Conservation (phyloP, 106 monocot species). For the Acorus gramineus region DNA sequence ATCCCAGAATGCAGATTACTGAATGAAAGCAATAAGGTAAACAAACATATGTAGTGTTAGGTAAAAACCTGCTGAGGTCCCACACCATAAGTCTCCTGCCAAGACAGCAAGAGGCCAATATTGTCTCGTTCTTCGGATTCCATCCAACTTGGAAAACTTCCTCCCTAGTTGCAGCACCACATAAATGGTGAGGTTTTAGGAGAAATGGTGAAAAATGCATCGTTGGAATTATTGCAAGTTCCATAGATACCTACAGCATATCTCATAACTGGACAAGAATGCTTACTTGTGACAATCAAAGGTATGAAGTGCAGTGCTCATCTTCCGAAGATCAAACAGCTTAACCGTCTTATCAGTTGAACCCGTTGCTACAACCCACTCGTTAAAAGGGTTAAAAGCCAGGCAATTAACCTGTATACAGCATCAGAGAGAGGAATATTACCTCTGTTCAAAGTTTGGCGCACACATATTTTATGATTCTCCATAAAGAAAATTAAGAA, state of each 20-base stretch:
- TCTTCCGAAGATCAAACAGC: constrained; percentile 91
- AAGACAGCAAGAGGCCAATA: constrained; percentile 90
- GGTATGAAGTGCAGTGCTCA: constrained; percentile 60
- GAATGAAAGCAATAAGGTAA: background rate
- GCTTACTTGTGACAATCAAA: constrained; percentile 88
- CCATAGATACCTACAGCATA: no score
- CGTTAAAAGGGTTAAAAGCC: constrained; percentile 97
- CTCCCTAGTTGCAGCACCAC: constrained; percentile 39
- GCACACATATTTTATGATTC: no score
- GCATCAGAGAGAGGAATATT: background rate
- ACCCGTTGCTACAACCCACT: constrained; percentile 98
- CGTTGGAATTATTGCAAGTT: no score
- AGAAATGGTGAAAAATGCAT: no score
- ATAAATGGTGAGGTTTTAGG: constrained; percentile 1
- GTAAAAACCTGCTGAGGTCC: constrained; percentile 92
- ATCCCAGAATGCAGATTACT: no score
- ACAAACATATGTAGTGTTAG: background rate
- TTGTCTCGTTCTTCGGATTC: constrained; percentile 97
- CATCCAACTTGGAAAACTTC: constrained; percentile 99
- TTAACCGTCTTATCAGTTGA: constrained; percentile 99
- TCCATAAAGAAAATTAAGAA: no score
- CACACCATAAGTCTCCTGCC: constrained; percentile 98
- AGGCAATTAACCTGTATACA: constrained; percentile 78
- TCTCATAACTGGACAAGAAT: background rate
- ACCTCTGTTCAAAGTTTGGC: background rate